Percentiles rank a stretch among this genome's conserved stretches.
Evolutionary conservation across 2,329 filamentous ascomycete species (phyloP).

Genomic region (Passalora sequoiae): DNA sequence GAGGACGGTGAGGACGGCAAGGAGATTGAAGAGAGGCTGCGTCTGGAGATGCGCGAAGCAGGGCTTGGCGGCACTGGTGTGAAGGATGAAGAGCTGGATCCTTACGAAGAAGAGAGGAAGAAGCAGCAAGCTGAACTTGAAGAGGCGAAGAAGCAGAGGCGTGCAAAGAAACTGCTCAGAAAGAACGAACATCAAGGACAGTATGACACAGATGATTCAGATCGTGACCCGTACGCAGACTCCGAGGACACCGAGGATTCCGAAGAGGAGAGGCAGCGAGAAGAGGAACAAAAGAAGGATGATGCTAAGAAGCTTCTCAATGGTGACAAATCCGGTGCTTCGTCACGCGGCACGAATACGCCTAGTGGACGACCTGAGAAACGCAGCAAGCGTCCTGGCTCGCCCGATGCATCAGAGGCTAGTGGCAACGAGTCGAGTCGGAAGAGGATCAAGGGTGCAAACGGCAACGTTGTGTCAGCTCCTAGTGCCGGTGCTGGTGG

Average conservation of each 20-base stretch:
- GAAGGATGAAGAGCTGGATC: slow-evolving; percentile 50
- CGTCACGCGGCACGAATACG: slow-evolving; percentile 66
- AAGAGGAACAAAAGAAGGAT: slow-evolving; percentile 53
- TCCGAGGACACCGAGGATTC: slow-evolving; percentile 57
- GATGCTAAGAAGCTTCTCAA: slow-evolving; percentile 45
- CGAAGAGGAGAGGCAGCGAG: slow-evolving; percentile 60
- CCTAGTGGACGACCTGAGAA: slow-evolving; percentile 54
- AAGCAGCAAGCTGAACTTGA: slow-evolving; percentile 66
- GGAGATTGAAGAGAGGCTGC: slow-evolving; percentile 60
- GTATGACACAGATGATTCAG: slow-evolving; percentile 64
- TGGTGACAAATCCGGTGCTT: slow-evolving; percentile 51
- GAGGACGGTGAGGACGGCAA: slow-evolving; percentile 70
- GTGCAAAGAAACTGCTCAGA: slow-evolving; percentile 71
- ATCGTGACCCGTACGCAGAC: slow-evolving; percentile 38
- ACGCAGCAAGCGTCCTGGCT: slow-evolving; percentile 72
- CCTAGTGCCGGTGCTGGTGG: slow-evolving; percentile 17
- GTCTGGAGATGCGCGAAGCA: slow-evolving; percentile 75
- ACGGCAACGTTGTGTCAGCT: slow-evolving; percentile 38
- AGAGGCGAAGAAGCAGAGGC: slow-evolving; percentile 67
- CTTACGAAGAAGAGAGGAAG: slow-evolving; percentile 61
- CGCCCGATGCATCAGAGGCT: slow-evolving; percentile 81
- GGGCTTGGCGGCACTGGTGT: slow-evolving; percentile 65
- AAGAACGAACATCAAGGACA: slow-evolving; percentile 82
- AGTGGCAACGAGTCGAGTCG: slow-evolving; percentile 85
- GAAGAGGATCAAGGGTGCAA: slow-evolving; percentile 56